Conservation (phyloP, 805 yeast species). For the Saccharomycopsis synnaedendra region DNA sequence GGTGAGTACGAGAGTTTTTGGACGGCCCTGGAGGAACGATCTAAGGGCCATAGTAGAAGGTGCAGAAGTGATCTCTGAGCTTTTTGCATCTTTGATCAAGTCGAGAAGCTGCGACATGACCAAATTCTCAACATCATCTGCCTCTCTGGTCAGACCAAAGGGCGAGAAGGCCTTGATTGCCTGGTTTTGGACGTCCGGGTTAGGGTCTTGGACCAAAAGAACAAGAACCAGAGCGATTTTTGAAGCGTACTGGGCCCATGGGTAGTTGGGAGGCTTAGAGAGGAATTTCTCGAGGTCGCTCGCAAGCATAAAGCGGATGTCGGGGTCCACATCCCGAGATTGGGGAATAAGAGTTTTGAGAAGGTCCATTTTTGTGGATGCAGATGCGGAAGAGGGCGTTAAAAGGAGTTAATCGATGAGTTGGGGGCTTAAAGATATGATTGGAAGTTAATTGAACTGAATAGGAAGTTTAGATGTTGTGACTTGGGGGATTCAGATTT, state of each 20-base stretch:
- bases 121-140: neutral
- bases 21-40: slow-evolving; percentile 11
- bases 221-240: slow-evolving; percentile 1
- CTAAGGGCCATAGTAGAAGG: slow-evolving; percentile 13
- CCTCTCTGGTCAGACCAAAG: neutral
- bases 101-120: neutral
- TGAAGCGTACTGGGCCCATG: slow-evolving; percentile 25
- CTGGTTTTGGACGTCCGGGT: slow-evolving; percentile 16
- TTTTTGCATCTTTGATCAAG: slow-evolving; percentile 1
- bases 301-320: slow-evolving; percentile 75
- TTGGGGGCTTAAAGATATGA: too few relatives aligned
- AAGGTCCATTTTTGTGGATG: too few relatives aligned
- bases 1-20: neutral
- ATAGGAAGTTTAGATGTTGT: too few relatives aligned
- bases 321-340: slow-evolving; percentile 58
- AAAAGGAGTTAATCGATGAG: too few relatives aligned
- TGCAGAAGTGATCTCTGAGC: slow-evolving; percentile 6
- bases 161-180: slow-evolving; percentile 10
- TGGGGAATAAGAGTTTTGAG: neutral
- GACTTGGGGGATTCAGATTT: too few relatives aligned
- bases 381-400: too few relatives aligned
- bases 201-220: slow-evolving; percentile 3
- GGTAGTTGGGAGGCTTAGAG: slow-evolving; percentile 76
- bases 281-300: slow-evolving; percentile 60
- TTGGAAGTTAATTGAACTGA: too few relatives aligned